Evolutionary conservation across 257 asterid species (phyloP).

Genomic region (Ophiorrhiza pumila): DNA sequence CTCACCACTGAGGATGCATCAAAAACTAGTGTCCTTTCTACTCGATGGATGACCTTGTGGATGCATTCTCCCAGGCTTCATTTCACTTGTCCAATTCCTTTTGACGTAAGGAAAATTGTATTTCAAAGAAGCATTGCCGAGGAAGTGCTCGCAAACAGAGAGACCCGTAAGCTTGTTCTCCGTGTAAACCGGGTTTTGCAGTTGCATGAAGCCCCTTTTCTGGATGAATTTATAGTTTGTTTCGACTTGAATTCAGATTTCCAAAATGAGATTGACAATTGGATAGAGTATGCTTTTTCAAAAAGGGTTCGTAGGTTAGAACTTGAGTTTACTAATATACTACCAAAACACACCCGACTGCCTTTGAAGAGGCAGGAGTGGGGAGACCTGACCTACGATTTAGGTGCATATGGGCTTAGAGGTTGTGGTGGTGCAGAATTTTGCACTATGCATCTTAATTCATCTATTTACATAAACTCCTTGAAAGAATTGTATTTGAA

Average conservation of each 20-base stretch:
- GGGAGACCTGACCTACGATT: not conserved
- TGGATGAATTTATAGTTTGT: not conserved
- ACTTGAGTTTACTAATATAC: too few relatives aligned
- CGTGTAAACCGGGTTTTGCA: not conserved
- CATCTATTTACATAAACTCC: slow-evolving; percentile 13
- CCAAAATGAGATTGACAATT: slow-evolving; percentile 5
- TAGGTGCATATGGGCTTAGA: too few relatives aligned
- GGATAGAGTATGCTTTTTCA: slow-evolving; percentile 20
- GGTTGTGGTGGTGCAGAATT: not conserved
- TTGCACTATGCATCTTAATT: not conserved
- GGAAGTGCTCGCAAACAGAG: not conserved
- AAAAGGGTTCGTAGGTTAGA: too few relatives aligned
- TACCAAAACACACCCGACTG: too few relatives aligned
- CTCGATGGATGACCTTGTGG: slow-evolving; percentile 11
- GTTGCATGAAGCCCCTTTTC: not conserved
- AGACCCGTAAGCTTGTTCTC: not conserved
- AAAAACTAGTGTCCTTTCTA: slow-evolving; percentile 12
- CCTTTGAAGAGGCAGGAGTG: slow-evolving; percentile 1
- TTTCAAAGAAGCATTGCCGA: too few relatives aligned
- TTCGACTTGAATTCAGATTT: not conserved
- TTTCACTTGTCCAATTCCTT: not conserved
- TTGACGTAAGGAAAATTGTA: not conserved
- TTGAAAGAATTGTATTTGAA: slow-evolving; percentile 34
- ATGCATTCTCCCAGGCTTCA: not conserved
- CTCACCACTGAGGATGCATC: too few relatives aligned